phyloP scores from a whole-genome alignment of 257 asterid genomes.

The Solanum corneliomulleri region DNA sequence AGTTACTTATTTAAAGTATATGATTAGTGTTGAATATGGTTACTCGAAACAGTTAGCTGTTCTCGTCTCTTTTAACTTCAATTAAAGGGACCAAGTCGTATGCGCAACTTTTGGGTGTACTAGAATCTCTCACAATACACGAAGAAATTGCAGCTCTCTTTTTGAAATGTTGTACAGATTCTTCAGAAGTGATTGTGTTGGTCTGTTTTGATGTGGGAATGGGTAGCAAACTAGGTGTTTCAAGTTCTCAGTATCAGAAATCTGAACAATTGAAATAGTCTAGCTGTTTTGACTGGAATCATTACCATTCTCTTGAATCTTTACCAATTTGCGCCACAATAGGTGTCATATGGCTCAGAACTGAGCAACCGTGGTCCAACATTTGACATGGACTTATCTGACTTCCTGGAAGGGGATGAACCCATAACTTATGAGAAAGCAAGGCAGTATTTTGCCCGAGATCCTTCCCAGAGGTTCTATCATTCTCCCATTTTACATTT shows the following conservation, averaged over 20 bases:
- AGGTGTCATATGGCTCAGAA: constrained; percentile 98
- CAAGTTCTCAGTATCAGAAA: not conserved
- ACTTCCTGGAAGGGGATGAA: constrained; percentile 72
- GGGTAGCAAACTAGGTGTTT: not conserved
- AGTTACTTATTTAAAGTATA: not conserved
- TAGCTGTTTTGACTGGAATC: not conserved
- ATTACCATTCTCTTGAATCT: not conserved
- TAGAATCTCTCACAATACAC: not conserved
- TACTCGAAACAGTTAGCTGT: not conserved
- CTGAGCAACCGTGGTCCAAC: constrained; percentile 98
- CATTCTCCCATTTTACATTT: not conserved
- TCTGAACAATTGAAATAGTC: not conserved
- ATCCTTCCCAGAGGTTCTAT: constrained; percentile 84
- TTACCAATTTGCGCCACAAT: not conserved
- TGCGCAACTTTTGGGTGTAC: not conserved
- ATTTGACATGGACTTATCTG: constrained; percentile 93
- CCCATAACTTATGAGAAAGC: constrained; percentile 78
- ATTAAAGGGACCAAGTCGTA: not conserved
- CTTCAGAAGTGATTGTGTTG: not conserved
- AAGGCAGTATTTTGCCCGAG: constrained; percentile 71
- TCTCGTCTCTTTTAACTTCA: not conserved
- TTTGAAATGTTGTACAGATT: not conserved
- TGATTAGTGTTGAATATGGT: not conserved
- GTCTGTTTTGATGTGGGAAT: not conserved
- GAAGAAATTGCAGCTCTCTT: not conserved